phyloP scores from a whole-genome alignment of 805 yeast genomes.

The Grigorovia transvaalensis region DNA sequence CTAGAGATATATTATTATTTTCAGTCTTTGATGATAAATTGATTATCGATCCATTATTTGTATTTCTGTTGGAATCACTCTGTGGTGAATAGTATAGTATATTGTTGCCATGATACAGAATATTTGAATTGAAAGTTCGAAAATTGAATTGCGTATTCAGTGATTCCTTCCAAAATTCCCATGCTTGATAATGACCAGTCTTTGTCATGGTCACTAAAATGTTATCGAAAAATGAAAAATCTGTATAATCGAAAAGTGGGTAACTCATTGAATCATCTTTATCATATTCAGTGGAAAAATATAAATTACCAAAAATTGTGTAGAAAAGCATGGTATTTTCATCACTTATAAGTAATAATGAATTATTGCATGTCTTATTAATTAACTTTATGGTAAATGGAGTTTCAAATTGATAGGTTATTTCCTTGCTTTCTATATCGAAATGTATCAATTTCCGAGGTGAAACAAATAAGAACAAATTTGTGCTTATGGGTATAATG shows the following conservation, averaged over 20 bases:
- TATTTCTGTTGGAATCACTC: slow-evolving; percentile 12
- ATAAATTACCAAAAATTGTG: slow-evolving; percentile 20
- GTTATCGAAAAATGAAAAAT: slow-evolving; percentile 12
- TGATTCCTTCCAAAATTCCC: slow-evolving; percentile 23
- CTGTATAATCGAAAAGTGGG: slow-evolving; percentile 10
- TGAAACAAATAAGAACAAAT: slow-evolving; percentile 10
- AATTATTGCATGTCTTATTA: slow-evolving; percentile 11
- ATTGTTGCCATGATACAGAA: slow-evolving; percentile 21
- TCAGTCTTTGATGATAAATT: slow-evolving; percentile 25
- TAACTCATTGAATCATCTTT: slow-evolving; percentile 8
- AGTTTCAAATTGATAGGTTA: slow-evolving; percentile 7
- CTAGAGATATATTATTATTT: slow-evolving; percentile 20
- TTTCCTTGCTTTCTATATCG: slow-evolving; percentile 9
- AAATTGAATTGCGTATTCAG: slow-evolving; percentile 15
- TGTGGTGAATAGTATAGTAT: slow-evolving; percentile 22
- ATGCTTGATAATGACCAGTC: slow-evolving; percentile 17
- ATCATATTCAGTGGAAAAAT: slow-evolving; percentile 17
- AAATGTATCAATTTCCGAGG: slow-evolving; percentile 12
- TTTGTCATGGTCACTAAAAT: slow-evolving; percentile 11
- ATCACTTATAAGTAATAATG: slow-evolving; percentile 15
- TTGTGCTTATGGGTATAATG: slow-evolving; percentile 3
- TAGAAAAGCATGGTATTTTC: slow-evolving; percentile 16
- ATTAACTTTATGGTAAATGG: slow-evolving; percentile 15
- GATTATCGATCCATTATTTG: slow-evolving; percentile 15
- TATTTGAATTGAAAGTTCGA: slow-evolving; percentile 13